These are phyloP conservation scores for Sambucus nigra DNA, from an alignment of 129 eudicot genomes.

Conservation along the genomic window DNA sequence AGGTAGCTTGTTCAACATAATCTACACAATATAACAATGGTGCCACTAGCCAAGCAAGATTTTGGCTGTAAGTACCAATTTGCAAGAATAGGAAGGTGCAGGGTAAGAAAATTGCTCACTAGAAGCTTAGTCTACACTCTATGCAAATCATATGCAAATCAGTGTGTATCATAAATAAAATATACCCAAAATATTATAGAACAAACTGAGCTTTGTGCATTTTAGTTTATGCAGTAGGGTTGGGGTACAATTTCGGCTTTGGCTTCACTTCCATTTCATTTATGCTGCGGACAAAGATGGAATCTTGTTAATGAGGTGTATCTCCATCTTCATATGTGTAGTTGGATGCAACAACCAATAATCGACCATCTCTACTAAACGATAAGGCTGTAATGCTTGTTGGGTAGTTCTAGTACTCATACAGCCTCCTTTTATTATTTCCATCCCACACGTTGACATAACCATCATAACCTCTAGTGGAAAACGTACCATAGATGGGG, in stretches of 20 bases:
- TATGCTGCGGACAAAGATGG: slow-evolving; percentile 70
- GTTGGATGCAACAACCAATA: slow-evolving; percentile 90
- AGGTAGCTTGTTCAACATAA: too few species aligned
- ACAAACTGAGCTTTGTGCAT: slow-evolving; percentile 11
- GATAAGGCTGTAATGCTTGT: slow-evolving; percentile 83
- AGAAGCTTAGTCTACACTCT: neutral
- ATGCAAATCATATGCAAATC: too few species aligned
- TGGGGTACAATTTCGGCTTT: slow-evolving; percentile 72
- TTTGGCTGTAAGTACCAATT: neutral
- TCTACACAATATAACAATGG: too few species aligned
- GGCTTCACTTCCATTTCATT: slow-evolving; percentile 97
- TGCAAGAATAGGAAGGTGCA: neutral
- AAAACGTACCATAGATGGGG: slow-evolving; percentile 94
- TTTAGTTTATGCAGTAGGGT: slow-evolving; percentile 45
- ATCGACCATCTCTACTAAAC: slow-evolving; percentile 81
- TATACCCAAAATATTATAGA: neutral
- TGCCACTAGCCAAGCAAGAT: neutral
- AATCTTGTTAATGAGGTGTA: slow-evolving; percentile 76
- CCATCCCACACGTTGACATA: slow-evolving; percentile 95
- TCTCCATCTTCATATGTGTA: slow-evolving; percentile 93
- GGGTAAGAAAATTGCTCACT: neutral
- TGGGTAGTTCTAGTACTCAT: slow-evolving; percentile 90
- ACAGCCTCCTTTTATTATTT: slow-evolving; percentile 84
- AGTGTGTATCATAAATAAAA: neutral
- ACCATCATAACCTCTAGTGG: slow-evolving; percentile 96